Evolutionary conservation across 768 basidiomycete species (phyloP).

Genomic region (Pleurotus pulmonarius): DNA sequence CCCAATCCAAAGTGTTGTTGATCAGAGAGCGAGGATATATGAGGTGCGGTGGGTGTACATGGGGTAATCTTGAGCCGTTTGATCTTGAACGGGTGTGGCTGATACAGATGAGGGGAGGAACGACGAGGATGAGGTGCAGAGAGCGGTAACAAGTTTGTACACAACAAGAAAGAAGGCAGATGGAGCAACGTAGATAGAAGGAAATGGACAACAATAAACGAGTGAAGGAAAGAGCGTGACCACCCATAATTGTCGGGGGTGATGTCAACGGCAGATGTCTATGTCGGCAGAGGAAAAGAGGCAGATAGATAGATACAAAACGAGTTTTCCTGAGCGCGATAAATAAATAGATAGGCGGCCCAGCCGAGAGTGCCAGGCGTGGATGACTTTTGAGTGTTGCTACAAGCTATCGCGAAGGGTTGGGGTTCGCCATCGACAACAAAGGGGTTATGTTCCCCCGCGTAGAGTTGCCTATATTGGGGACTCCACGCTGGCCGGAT

Average conservation of each 20-base stretch:
- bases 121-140: conserved; percentile 3
- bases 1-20: conserved; percentile 7
- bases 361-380: not conserved
- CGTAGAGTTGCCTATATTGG: conserved; percentile 33
- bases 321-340: not conserved
- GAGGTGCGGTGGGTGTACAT: not conserved
- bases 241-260: too few species aligned
- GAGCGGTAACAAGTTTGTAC: conserved; percentile 6
- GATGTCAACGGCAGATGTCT: too few species aligned
- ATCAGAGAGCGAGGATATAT: conserved; percentile 5
- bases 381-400: not conserved
- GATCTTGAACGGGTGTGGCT: not conserved
- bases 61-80: conserved; percentile 2
- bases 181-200: not conserved
- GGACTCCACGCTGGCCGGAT: conserved; percentile 28
- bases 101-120: conserved; percentile 4
- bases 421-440: conserved; percentile 24
- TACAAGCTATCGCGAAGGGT: not conserved
- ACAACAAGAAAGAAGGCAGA: conserved; percentile 4
- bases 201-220: not conserved
- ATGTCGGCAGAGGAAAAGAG: too few species aligned
- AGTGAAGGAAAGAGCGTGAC: not conserved
- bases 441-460: conserved; percentile 24
- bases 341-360: not conserved
- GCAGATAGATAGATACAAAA: not conserved